Conservation (phyloP, 1,139 yeast species). For the Blastobotrys buckinghamii region DNA sequence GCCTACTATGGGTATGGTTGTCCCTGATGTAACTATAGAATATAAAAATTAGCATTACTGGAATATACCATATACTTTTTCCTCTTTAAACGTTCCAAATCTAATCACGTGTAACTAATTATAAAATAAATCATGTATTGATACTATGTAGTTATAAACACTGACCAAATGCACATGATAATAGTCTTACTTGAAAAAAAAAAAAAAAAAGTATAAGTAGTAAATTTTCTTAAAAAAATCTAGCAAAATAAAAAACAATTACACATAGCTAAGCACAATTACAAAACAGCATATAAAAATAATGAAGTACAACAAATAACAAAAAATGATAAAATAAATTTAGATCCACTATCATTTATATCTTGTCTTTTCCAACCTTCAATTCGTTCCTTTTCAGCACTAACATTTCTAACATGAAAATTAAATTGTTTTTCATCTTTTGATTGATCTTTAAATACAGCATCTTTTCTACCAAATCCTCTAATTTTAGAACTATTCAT, state of each 20-base stretch:
- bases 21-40: conserved; percentile 5
- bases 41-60: background rate
- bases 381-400: background rate
- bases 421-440: background rate
- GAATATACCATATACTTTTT: no score
- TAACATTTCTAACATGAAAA: background rate
- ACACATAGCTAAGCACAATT: no score
- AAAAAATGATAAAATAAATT: background rate
- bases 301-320: background rate
- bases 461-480: background rate
- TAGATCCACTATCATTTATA: background rate
- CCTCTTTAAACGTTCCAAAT: no score
- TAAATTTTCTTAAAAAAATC: no score
- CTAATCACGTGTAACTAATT: no score
- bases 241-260: no score
- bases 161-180: no score
- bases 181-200: background rate
- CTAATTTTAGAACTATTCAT: background rate
- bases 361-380: background rate
- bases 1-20: background rate
- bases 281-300: background rate
- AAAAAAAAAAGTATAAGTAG: background rate
- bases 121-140: no score
- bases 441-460: background rate
- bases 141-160: no score